Base-by-base conservation (phyloP, 169 alveolate genomes). In the Plasmodium gallinaceum region DNA sequence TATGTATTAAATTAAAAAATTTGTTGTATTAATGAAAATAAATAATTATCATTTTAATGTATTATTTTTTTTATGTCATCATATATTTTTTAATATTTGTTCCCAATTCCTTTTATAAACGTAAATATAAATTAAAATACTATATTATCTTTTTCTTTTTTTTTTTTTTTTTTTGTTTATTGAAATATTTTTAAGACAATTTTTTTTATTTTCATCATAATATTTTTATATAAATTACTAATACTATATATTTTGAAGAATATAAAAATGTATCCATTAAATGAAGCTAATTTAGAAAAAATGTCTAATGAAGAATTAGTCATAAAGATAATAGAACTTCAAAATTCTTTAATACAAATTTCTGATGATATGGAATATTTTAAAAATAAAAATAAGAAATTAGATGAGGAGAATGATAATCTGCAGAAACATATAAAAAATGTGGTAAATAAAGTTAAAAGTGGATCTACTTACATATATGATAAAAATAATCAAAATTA, bases 361-460 rank as follows among this genome's bases (percentile, higher is more conserved):
- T 78, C 89, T 16, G 89, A 78, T 57, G 52, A 66, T 51, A 58
- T 78, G 89, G 89, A 78, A 45, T 26, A 64, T 3, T 42, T 78
- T 39, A 78, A 78, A 78, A 39, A 66, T 32, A 64, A 51, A 65
- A 78, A 78, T 65, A 78, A 69, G 48, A 0, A 64, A 46, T 64
- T 78, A 65, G 89, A 78, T 65, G 89, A 78, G 46, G 89, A 78
- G 57, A 78, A 78, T 78, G 65, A 48, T 20, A 64, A 65, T 51
- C 65, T 78, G 32, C 78, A 78, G 48, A 78, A 65, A 10, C 75
- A 65, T 69, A 78, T 78, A 45, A 66, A 58, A 78, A 45, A 64
- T 58, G 64, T 78, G 26, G 89, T 78, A 24, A 78, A 78, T 51
- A 22, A 78, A 46, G 89, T 78, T 57, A 78, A 78, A 65, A 78